Evolutionary conservation across 192 early-diverging fungal genomes (phyloP).

Genomic region (Allomyces javanicus): DNA sequence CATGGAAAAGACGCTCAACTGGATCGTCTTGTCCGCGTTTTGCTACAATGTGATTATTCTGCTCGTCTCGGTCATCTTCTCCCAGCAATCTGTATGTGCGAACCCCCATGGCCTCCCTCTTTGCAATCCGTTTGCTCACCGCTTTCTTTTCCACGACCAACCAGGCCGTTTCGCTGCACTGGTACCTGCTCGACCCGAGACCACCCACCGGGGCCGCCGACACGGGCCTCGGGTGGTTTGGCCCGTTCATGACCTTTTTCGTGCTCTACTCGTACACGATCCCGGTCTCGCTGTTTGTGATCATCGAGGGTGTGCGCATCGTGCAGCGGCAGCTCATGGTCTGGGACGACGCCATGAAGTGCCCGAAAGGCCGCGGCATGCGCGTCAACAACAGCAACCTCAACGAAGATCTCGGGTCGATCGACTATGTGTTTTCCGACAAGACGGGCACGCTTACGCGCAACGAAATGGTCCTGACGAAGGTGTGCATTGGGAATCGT

Average conservation of each 20-base stretch:
- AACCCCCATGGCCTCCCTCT: too few relatives aligned
- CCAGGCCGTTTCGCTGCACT: constrained; percentile 11
- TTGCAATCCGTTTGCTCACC: too few relatives aligned
- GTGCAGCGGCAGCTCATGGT: constrained; percentile 43
- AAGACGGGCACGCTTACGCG: constrained; percentile 80
- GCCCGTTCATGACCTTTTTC: constrained; percentile 34
- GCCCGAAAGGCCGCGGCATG: constrained; percentile 4
- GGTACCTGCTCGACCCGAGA: too few relatives aligned
- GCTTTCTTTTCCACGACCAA: constrained; percentile 22
- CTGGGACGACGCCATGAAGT: constrained; percentile 37
- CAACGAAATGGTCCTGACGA: constrained; percentile 58
- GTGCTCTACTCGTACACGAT: constrained; percentile 71
- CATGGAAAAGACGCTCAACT: constrained; percentile 57
- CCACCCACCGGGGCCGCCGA: constrained; percentile 27
- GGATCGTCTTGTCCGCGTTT: constrained; percentile 36
- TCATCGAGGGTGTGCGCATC: constrained; percentile 57
- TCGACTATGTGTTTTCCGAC: constrained; percentile 76
- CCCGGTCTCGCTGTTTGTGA: constrained; percentile 73
- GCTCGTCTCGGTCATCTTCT: constrained; percentile 28
- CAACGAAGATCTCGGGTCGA: constrained; percentile 73
- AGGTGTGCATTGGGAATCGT: constrained; percentile 10
- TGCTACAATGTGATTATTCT: constrained; percentile 32
- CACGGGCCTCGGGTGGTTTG: constrained; percentile 11
- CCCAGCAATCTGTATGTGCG: too few relatives aligned
- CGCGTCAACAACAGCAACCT: constrained; percentile 52